These are phyloP conservation scores for Trichocomaceae sp. DNA, from an alignment of 2,329 filamentous ascomycete species.

Conservation along the genomic window DNA sequence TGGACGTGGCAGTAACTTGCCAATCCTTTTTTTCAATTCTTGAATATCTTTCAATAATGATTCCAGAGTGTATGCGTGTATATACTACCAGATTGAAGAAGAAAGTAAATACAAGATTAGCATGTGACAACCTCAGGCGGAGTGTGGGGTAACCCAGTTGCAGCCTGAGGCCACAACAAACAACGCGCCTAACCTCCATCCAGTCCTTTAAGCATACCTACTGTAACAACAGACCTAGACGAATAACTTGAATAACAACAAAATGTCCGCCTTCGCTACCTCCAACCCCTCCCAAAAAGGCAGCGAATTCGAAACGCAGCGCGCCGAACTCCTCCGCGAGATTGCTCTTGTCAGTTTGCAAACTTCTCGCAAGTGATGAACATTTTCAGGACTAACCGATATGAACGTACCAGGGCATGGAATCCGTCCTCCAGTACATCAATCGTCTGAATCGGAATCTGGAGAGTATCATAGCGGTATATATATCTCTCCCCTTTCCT, in stretches of 20 bases:
- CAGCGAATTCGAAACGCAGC: slow-evolving; percentile 39
- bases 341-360: slow-evolving; percentile 30
- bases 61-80: background rate
- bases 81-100: background rate
- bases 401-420: slow-evolving; percentile 51
- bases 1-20: too few relatives aligned
- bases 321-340: slow-evolving; percentile 37
- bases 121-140: background rate
- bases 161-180: background rate
- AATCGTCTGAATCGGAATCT: slow-evolving; percentile 90
- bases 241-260: background rate
- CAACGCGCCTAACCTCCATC: background rate
- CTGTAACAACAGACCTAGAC: background rate
- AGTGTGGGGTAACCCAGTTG: background rate
- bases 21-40: too few relatives aligned
- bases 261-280: slow-evolving; percentile 14
- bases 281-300: slow-evolving; percentile 14
- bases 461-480: slow-evolving; percentile 81
- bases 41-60: too few relatives aligned
- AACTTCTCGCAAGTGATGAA: too few relatives aligned
- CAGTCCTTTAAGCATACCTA: too few relatives aligned
- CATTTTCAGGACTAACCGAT: too few relatives aligned
- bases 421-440: slow-evolving; percentile 89
- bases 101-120: background rate
- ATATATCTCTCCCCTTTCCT: slow-evolving; percentile 19